Base-by-base conservation (phyloP, 495 filamentous ascomycete genomes). In the Aspergillus bertholletiae region DNA sequence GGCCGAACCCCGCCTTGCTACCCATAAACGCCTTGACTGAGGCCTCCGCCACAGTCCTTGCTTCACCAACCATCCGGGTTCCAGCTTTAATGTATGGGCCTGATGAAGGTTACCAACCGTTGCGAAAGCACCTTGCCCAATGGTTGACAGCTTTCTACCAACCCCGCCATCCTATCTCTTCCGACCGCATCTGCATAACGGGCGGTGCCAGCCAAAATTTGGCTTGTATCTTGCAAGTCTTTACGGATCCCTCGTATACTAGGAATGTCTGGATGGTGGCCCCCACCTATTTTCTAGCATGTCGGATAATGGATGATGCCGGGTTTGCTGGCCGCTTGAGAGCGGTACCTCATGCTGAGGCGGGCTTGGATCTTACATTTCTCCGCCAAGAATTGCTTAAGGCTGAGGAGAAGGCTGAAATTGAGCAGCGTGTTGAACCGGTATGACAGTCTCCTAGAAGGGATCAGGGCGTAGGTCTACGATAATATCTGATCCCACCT, bases 121-220 rank as follows among this genome's bases (percentile, higher is more conserved):
- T 90, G 1, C 73, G 89, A 6, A 66, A 77, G 52, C 74, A 81
- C 23, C 67, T 96, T 22, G 85, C 88, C 28, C 53, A 66, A 30
- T 96, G 90, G 90, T 70, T 92, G n/a, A 74, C 70, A 0, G 49
- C 57, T 0, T 86, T 84, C 57, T 96, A 92, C 54, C 62, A 66
- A 24, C 76, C 80, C 0, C 18, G 49, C 21, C 57, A 65, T 0
- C 66, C 74, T 0, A 70, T 82, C n/a, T 54, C 65, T 1, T 35
- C 75, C 1, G 76, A 82, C 5, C 77, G 89, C 41, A 87, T 96
- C 43, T 87, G 84, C 67, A 86, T 97, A 62, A 89, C 91, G 0
- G 86, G 89, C 28, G 92, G 84, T 13, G 92, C 92, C 2, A 84
- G 78, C 47, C 89, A 93, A 69, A 88, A 83, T 61, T 69, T 96